phyloP scores from a whole-genome alignment of 805 yeast species.

The Metschnikowia gelsemii region DNA sequence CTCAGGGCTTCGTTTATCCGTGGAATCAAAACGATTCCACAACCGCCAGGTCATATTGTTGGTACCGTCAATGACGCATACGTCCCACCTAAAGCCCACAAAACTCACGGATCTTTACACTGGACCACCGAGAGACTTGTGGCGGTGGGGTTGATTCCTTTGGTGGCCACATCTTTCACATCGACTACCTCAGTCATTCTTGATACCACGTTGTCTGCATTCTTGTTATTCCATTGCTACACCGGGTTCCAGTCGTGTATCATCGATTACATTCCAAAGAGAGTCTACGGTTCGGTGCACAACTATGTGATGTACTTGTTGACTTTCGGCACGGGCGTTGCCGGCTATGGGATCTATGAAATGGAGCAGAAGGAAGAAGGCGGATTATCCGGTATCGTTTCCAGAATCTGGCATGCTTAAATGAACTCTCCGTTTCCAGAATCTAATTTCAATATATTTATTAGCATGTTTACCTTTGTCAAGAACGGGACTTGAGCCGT shows the following conservation, averaged over 20 bases:
- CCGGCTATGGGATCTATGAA: slow-evolving; percentile 69
- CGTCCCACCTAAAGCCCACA: slow-evolving; percentile 55
- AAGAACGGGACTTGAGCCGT: no score
- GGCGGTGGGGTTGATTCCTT: slow-evolving; percentile 61
- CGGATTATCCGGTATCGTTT: slow-evolving; percentile 55
- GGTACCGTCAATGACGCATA: slow-evolving; percentile 75
- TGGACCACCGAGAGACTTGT: slow-evolving; percentile 70
- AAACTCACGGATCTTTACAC: slow-evolving; percentile 66
- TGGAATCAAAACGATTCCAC: slow-evolving; percentile 51
- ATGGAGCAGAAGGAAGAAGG: slow-evolving; percentile 61
- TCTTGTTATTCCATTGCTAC: slow-evolving; percentile 61
- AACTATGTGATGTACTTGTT: slow-evolving; percentile 57
- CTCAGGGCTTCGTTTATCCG: slow-evolving; percentile 22
- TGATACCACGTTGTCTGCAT: slow-evolving; percentile 57
- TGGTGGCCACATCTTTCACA: slow-evolving; percentile 59
- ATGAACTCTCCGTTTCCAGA: not conserved
- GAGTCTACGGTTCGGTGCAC: slow-evolving; percentile 70
- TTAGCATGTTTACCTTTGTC: slow-evolving; percentile 10
- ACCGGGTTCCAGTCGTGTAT: slow-evolving; percentile 78
- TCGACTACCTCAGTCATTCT: slow-evolving; percentile 50
- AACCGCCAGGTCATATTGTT: slow-evolving; percentile 71
- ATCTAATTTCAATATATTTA: not conserved
- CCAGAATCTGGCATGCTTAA: slow-evolving; percentile 22
- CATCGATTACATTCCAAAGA: slow-evolving; percentile 71
- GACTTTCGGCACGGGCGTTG: slow-evolving; percentile 60